phyloP scores from a whole-genome alignment of 176 grass and related monocot species.

The Oryza punctata region DNA sequence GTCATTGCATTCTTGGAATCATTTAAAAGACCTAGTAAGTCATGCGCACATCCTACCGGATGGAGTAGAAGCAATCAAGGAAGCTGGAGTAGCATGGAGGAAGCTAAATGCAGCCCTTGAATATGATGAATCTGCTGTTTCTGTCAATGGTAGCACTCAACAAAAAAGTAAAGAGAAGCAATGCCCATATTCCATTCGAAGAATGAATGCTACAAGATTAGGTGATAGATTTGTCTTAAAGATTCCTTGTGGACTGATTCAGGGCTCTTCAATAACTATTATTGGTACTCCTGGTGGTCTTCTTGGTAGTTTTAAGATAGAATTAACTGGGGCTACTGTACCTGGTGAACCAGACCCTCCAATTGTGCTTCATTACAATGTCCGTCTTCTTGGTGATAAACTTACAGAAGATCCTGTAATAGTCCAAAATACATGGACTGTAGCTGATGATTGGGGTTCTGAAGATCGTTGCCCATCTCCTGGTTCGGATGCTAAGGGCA shows the following conservation, averaged over 20 bases:
- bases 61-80: slow-evolving; percentile 83
- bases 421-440: slow-evolving; percentile 96
- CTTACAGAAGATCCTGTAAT: slow-evolving; percentile 97
- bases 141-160: slow-evolving; percentile 50
- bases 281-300: slow-evolving; percentile 90
- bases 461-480: slow-evolving; percentile 85
- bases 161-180: slow-evolving; percentile 83
- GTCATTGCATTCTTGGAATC: slow-evolving; percentile 73
- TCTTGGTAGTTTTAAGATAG: slow-evolving; percentile 82
- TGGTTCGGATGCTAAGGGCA: slow-evolving; percentile 59
- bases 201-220: slow-evolving; percentile 81
- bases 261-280: slow-evolving; percentile 91
- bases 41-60: slow-evolving; percentile 65
- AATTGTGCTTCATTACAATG: slow-evolving; percentile 93
- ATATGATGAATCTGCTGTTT: slow-evolving; percentile 51
- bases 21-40: slow-evolving; percentile 67
- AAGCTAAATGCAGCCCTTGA: slow-evolving; percentile 69
- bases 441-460: slow-evolving; percentile 80
- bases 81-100: slow-evolving; percentile 87
- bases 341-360: slow-evolving; percentile 93
- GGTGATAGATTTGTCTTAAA: slow-evolving; percentile 71
- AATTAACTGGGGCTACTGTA: slow-evolving; percentile 69
- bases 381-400: slow-evolving; percentile 95
- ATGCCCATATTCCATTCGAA: slow-evolving; percentile 91
- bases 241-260: slow-evolving; percentile 91